Percentiles rank a stretch among this genome's conserved stretches.
Conservation (phyloP, 2,329 filamentous ascomycete species). For the Ramichloridium luteum region DNA sequence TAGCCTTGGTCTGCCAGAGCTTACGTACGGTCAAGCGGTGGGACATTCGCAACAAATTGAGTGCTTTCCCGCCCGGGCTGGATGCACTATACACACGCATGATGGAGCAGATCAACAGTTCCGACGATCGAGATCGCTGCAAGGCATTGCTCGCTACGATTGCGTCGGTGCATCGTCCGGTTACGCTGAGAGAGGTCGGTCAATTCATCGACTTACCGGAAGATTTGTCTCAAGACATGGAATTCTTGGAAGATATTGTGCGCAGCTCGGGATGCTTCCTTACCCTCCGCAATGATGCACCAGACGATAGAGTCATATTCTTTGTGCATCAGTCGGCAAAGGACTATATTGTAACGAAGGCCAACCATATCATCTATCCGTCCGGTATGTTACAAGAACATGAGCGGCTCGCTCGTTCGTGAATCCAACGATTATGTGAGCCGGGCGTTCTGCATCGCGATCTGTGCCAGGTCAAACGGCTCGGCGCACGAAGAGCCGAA, state of each 20-base stretch:
- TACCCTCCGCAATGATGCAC: constrained; percentile 17
- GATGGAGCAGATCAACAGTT: constrained; percentile 24
- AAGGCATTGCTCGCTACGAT: constrained; percentile 25
- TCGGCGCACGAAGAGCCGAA: not conserved
- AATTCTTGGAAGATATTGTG: constrained; percentile 22
- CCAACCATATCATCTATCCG: constrained; percentile 21
- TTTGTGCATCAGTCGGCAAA: constrained; percentile 36
- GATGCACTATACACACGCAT: constrained; percentile 29
- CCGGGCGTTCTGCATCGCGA: not conserved
- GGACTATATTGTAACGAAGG: constrained; percentile 25
- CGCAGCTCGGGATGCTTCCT: constrained; percentile 31
- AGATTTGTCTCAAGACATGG: constrained; percentile 19
- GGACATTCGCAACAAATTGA: constrained; percentile 10
- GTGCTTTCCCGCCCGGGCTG: constrained; percentile 26
- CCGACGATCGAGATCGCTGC: constrained; percentile 22
- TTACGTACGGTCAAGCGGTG: constrained; percentile 16
- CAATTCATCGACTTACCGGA: not conserved
- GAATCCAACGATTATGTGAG: constrained; percentile 6
- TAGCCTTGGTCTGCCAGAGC: constrained; percentile 29
- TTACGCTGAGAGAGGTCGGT: not conserved
- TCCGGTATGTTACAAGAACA: constrained; percentile 9
- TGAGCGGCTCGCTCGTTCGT: constrained; percentile 7
- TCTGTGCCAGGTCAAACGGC: constrained; percentile 3
- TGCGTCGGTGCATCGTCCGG: not conserved
- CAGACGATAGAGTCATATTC: constrained; percentile 17